These are phyloP conservation scores for Cochlearia excelsa DNA, from an alignment of 345 rosid genomes.

Conservation along the genomic window DNA sequence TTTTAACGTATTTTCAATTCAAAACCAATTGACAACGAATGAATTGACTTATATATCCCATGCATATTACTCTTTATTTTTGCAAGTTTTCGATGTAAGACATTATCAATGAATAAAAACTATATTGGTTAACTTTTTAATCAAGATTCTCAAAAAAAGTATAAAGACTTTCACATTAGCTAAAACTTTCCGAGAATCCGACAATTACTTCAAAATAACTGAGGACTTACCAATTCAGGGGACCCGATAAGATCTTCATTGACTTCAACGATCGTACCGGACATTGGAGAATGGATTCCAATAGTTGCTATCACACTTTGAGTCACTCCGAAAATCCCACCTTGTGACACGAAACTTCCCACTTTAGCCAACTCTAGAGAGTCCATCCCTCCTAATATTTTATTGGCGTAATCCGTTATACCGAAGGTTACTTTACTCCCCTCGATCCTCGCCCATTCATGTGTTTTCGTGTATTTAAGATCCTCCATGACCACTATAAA, in stretches of 20 bases:
- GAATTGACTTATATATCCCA: too few relatives aligned
- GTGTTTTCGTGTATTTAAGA: constrained; percentile 78
- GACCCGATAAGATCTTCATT: constrained; percentile 57
- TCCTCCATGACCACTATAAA: constrained; percentile 67
- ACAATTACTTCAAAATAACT: too few relatives aligned
- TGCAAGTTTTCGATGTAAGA: too few relatives aligned
- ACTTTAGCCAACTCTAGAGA: constrained; percentile 85
- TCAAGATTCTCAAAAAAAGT: too few relatives aligned
- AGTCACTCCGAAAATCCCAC: constrained; percentile 80
- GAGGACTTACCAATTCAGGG: constrained; percentile 74
- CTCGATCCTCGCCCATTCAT: constrained; percentile 91
- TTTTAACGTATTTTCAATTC: too few relatives aligned
- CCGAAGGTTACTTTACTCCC: constrained; percentile 77
- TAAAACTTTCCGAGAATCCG: too few relatives aligned
- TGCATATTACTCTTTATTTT: too few relatives aligned
- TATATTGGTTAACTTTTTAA: too few relatives aligned
- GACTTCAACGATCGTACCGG: constrained; percentile 76
- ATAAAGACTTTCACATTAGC: too few relatives aligned
- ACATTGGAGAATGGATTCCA: constrained; percentile 85
- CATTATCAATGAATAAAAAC: too few relatives aligned
- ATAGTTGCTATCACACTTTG: constrained; percentile 99
- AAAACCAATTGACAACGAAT: too few relatives aligned
- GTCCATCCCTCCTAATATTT: constrained; percentile 93
- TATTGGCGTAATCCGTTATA: constrained; percentile 95
- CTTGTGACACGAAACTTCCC: constrained; percentile 62